These are phyloP conservation scores for Boletus rubropictus DNA, from an alignment of 768 basidiomycete genomes.

Conservation along the genomic window DNA sequence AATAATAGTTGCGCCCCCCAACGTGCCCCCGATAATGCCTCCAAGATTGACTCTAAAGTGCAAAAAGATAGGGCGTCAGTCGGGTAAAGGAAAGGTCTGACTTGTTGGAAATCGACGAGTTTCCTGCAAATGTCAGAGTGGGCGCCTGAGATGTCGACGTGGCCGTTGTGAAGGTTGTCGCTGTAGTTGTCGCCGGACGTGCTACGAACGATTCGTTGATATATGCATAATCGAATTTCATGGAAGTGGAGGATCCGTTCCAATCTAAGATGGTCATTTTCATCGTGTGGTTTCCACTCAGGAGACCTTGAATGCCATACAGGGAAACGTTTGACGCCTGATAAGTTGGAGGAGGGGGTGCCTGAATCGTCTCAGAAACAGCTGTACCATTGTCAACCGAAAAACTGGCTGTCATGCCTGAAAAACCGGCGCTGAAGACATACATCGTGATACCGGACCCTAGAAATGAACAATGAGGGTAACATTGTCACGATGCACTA, in stretches of 20 bases:
- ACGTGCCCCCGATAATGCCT: slow-evolving; percentile 8
- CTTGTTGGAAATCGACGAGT: slow-evolving; percentile 1
- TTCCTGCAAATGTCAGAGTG: neutral
- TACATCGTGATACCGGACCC: slow-evolving; percentile 27
- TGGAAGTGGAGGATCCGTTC: slow-evolving; percentile 10
- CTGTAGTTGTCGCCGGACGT: slow-evolving; percentile 1
- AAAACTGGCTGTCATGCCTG: slow-evolving; percentile 22
- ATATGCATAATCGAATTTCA: slow-evolving; percentile 27
- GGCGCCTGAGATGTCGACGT: neutral
- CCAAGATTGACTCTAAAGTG: slow-evolving; percentile 11
- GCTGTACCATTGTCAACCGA: slow-evolving; percentile 12
- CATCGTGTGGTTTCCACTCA: slow-evolving; percentile 14
- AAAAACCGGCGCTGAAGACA: slow-evolving; percentile 16
- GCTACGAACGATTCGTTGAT: slow-evolving; percentile 21
- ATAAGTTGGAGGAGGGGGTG: slow-evolving; percentile 11
- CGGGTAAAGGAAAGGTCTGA: neutral
- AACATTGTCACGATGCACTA: neutral
- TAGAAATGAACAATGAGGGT: neutral
- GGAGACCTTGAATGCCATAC: slow-evolving; percentile 15
- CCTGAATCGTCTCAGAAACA: neutral
- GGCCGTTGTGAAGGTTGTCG: neutral
- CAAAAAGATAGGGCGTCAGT: neutral
- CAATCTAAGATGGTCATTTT: slow-evolving; percentile 21
- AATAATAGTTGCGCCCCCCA: slow-evolving; percentile 10
- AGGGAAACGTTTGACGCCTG: slow-evolving; percentile 21